These are phyloP conservation scores for Mantamonas sphyraenae DNA, from an alignment of 78 protist species.

Conservation along the genomic window DNA sequence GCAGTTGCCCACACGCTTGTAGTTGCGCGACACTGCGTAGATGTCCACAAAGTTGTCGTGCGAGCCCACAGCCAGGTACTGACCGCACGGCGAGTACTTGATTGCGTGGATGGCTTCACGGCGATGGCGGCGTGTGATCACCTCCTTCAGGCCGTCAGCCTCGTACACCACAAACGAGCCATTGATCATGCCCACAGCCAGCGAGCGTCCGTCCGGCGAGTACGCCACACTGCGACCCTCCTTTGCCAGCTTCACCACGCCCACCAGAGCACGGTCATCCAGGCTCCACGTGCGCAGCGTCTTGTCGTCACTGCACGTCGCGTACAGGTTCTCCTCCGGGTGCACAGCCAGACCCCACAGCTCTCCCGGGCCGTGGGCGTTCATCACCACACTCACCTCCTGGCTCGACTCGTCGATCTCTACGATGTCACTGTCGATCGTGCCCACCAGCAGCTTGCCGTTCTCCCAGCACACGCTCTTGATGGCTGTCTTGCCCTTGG, in stretches of 20 bases:
- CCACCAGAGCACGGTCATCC: neutral
- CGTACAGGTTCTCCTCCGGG: neutral
- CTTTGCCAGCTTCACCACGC: neutral
- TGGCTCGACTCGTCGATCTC: neutral
- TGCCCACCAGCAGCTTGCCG: neutral
- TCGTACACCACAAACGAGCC: neutral
- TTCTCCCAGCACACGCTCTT: neutral
- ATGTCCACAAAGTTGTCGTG: conserved; percentile 37
- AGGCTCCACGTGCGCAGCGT: conserved; percentile 26
- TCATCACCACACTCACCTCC: neutral
- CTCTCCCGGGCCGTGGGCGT: conserved; percentile 21
- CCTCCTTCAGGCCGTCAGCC: neutral
- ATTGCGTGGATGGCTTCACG: neutral
- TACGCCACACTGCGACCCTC: neutral
- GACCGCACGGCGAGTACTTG: conserved; percentile 23
- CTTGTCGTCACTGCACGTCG: conserved; percentile 21
- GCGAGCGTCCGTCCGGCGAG: neutral
- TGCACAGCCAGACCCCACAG: conserved; percentile 29
- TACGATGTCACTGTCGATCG: neutral
- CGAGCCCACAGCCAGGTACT: conserved; percentile 28
- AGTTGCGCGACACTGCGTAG: conserved; percentile 1
- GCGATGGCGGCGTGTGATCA: neutral
- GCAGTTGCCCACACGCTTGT: neutral
- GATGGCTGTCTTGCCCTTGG: neutral
- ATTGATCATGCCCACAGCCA: conserved; percentile 3